Evolutionary conservation across 202 grass and related monocot species (phyloP).

Genomic region (Saccharum hybrid): DNA sequence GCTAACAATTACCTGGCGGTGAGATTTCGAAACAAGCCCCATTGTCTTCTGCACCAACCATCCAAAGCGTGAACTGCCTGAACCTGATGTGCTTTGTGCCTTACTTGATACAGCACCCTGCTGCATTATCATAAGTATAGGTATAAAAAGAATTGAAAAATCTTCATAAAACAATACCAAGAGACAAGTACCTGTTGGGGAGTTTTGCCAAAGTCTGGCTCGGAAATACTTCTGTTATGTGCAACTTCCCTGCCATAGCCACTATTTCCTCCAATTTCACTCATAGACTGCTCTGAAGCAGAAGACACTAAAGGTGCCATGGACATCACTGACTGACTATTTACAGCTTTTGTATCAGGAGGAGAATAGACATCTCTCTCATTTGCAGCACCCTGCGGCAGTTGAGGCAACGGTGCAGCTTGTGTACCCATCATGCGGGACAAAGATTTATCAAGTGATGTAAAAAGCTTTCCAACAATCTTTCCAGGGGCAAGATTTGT

Average conservation of each 20-base stretch:
- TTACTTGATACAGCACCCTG: constrained; percentile 66
- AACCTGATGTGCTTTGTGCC: constrained; percentile 56
- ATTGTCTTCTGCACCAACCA: constrained; percentile 83
- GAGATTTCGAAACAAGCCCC: constrained; percentile 74
- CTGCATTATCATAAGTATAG: constrained; percentile 33
- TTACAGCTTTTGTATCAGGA: constrained; percentile 60
- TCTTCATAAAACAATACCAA: not conserved
- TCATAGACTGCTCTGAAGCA: constrained; percentile 70
- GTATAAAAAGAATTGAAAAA: not conserved
- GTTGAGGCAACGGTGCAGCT: constrained; percentile 47
- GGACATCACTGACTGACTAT: constrained; percentile 70
- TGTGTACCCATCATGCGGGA: constrained; percentile 92
- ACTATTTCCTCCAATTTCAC: constrained; percentile 56
- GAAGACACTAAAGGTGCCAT: constrained; percentile 79
- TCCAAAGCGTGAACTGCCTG: constrained; percentile 81
- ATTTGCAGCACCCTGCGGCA: constrained; percentile 49
- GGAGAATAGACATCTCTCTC: constrained; percentile 43
- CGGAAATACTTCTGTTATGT: constrained; percentile 85
- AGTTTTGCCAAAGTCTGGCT: constrained; percentile 76
- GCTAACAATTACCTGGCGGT: constrained; percentile 63
- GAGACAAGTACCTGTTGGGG: constrained; percentile 56
- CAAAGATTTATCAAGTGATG: constrained; percentile 77
- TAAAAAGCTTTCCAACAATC: constrained; percentile 87
- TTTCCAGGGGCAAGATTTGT: constrained; percentile 82
- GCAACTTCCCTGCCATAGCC: constrained; percentile 49